Evolutionary conservation across 2,329 filamentous ascomycete genomes (phyloP).

Genomic region (Cercospora citrullina): DNA sequence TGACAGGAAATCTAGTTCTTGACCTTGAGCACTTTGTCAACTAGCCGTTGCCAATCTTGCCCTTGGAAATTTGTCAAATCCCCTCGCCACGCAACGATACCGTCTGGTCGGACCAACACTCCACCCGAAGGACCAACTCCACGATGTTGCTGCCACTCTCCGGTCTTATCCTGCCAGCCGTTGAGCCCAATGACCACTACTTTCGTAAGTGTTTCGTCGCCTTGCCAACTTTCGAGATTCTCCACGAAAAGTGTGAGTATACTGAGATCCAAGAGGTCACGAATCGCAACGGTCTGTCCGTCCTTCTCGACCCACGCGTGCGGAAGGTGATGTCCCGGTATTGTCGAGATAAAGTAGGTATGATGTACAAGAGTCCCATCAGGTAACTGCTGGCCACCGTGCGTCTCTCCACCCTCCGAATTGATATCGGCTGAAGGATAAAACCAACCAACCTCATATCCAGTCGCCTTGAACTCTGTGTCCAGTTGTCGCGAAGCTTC

Average conservation of each 20-base stretch:
- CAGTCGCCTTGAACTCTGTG: too few relatives aligned
- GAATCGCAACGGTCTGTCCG: neutral
- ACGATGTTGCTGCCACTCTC: neutral
- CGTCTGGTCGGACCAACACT: conserved; percentile 1
- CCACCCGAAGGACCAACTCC: neutral
- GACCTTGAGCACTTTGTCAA: neutral
- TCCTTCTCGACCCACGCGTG: neutral
- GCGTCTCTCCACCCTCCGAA: too few relatives aligned
- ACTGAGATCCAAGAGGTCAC: neutral
- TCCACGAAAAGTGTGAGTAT: neutral
- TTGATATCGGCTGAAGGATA: too few relatives aligned
- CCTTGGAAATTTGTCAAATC: neutral
- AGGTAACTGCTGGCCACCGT: too few relatives aligned
- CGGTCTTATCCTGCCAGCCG: neutral
- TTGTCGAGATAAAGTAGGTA: neutral
- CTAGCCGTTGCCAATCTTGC: neutral
- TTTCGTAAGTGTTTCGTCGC: neutral
- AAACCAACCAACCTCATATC: too few relatives aligned
- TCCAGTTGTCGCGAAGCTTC: too few relatives aligned
- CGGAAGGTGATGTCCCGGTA: conserved; percentile 6
- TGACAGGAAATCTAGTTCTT: neutral
- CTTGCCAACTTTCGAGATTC: neutral
- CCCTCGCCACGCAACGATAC: conserved; percentile 7
- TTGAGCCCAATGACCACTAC: neutral
- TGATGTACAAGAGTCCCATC: neutral